These are phyloP conservation scores for Blastobotrys malaysiensis DNA, from an alignment of 1,139 yeast species.

Conservation along the genomic window DNA sequence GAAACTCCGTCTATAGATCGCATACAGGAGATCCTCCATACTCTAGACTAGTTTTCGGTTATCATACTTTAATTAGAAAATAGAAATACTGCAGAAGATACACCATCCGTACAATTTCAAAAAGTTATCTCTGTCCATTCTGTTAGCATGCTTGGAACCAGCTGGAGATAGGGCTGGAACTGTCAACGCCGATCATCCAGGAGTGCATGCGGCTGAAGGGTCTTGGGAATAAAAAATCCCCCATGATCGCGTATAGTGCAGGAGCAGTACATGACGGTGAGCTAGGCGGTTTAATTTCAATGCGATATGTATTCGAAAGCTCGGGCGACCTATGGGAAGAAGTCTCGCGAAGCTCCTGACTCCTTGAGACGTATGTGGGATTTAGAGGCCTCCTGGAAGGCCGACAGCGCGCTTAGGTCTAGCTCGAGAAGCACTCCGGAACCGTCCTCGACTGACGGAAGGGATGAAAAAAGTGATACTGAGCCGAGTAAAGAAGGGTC, in stretches of 20 bases:
- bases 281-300: background rate
- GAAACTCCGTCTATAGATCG: background rate
- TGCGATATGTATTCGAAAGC: background rate
- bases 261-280: background rate
- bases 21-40: conserved; percentile 3
- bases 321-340: background rate
- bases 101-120: too few species aligned
- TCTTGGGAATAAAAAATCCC: background rate
- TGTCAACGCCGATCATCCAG: background rate
- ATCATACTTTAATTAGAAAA: background rate
- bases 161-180: background rate
- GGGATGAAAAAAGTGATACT: background rate
- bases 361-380: background rate
- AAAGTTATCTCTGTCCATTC: too few species aligned
- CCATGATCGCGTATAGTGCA: background rate
- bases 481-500: background rate
- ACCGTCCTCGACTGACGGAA: background rate
- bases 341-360: background rate
- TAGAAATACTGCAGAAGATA: background rate
- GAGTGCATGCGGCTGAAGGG: background rate
- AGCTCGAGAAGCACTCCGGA: background rate
- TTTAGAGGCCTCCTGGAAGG: background rate
- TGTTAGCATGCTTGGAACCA: too few species aligned
- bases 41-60: background rate
- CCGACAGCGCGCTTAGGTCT: background rate